Base-by-base conservation (phyloP, 78 protist species). In the Dictyostelium firmibasis region DNA sequence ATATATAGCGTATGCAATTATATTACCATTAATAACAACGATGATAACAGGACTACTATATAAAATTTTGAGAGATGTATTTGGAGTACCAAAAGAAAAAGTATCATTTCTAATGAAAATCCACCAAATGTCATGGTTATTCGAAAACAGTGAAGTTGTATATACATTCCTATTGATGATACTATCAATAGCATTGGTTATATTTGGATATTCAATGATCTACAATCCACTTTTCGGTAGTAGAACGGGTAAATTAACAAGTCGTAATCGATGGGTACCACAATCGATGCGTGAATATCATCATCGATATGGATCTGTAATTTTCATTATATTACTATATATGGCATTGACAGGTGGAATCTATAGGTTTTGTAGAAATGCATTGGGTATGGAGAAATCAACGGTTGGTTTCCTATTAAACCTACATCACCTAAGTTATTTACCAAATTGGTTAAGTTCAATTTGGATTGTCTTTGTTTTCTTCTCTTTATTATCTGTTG, bases 51-150 rank as follows among this genome's bases (percentile, higher is more conserved):
- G 94, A 2, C 2, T 89, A 6, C 25, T 81, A 9, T 89, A 78
- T 69, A 44, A 78, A 53, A 8, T 89, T 6, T 50, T 89, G 23
- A 14, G 20, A 2, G 47, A 78, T 25, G 77, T 50, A 10, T 16
- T 78, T 78, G 94, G 94, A 3, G 20, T 70, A 6, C 44, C 69
- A 25, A 60, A 89, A 10, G 74, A 69, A 10, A 62, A 75, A 8
- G 74, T 89, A 8, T 41, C 43, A 70, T 60, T 89, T n/a, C 64
- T 89, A 29, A 33, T 89, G 53, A 60, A 41, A 2, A 70, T 89
- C 4, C 94, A 89, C n/a, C 94, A 89, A 47, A 89, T 89, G 94
- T 89, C 94, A 27, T 53, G 82, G 16, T 1, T 89, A 4, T 88
- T 88, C 44, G 20, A 29, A 23, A 81, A 89, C 33, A 89, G 86